Conservation (phyloP, 768 basidiomycete genomes). For the Rhodocollybia butyracea region DNA sequence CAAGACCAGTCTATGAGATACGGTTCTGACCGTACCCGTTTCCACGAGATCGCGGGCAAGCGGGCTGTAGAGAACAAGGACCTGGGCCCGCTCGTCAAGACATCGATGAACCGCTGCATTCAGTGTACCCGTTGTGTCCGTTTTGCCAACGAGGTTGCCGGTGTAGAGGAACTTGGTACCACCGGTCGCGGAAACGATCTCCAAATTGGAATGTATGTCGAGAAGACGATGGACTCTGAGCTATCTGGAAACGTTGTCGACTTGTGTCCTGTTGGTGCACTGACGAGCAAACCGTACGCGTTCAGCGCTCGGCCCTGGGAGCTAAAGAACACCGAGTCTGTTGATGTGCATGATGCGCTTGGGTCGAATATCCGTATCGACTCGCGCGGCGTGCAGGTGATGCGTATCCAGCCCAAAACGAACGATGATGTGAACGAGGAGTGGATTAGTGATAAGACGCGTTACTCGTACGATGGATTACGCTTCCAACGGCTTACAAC, state of each 20-base stretch:
- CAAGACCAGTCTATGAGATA: conserved; percentile 99
- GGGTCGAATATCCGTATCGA: conserved; percentile 97
- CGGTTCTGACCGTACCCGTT: conserved; percentile 93
- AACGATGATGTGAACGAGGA: conserved; percentile 99
- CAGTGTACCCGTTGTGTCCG: conserved; percentile 99
- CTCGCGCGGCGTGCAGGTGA: conserved; percentile 92
- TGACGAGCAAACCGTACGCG: conserved; percentile 98
- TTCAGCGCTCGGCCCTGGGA: conserved; percentile 99
- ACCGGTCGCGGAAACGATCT: conserved; percentile 97
- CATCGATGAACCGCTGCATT: conserved; percentile 98
- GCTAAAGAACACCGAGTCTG: conserved; percentile 94
- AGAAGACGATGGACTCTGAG: conserved; percentile 97
- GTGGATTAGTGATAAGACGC: conserved; percentile 99
- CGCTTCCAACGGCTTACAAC: conserved; percentile 93
- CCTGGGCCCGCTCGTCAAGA: conserved; percentile 96
- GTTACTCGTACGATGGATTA: conserved; percentile 94
- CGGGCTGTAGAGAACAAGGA: conserved; percentile 99
- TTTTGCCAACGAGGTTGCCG: conserved; percentile 98
- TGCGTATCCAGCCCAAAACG: conserved; percentile 94
- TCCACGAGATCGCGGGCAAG: conserved; percentile 98
- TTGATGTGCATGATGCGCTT: conserved; percentile 93
- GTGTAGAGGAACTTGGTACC: conserved; percentile 95
- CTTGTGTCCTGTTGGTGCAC: conserved; percentile 95
- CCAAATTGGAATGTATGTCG: conserved; percentile 98
- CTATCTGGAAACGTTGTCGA: conserved; percentile 97